Evolutionary conservation across 306 rosid species (phyloP), one percentile per base, ranked within the genome.

Genomic region (Astragalus membranaceus): DNA sequence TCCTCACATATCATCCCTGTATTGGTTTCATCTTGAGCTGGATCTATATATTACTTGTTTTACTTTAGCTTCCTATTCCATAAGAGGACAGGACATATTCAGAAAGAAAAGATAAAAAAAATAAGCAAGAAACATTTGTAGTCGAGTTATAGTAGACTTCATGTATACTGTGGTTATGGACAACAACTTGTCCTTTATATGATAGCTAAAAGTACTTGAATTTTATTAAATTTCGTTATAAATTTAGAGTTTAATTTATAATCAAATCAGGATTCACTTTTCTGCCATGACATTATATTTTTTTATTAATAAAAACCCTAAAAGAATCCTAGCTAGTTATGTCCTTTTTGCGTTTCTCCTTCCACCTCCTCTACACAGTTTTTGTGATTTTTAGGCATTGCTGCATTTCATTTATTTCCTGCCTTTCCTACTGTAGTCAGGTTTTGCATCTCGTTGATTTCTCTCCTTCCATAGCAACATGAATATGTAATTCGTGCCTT

Each of bases 121-220:
- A 44, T 36, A 65, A 57, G 57, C 55, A 65, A 26, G 41, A 67
- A 73, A 73, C 75, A 66, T 79, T 73, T 75, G 79, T 73, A 64
- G 70, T 62, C 66, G 61, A 65, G 37, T 42, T 46, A 29, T 52
- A 41, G 17, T 37, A 54, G 48, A 56, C 59, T 49, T 50, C 74
- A 39, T 58, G 50, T 73, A 67, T 78, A 59, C 58, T 49, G 65
- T 51, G 26, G 41, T 32, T 41, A 51, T 67, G 75, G 79, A 79
- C 61, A 33, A 79, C 43, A 58, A 17, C 60, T 66, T 50, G 56
- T 48, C 50, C 44, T 73, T 73, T 67, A 65, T 67, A 65, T 72
- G 70, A 48, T 65, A 29, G 59, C 36, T 50, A 15, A 56, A 73
- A 43, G 53, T 42, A 67, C 75, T 73, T 52, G 69, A 41, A 65